phyloP scores from a whole-genome alignment of 495 filamentous ascomycete species.

The Rusavskia elegans region DNA sequence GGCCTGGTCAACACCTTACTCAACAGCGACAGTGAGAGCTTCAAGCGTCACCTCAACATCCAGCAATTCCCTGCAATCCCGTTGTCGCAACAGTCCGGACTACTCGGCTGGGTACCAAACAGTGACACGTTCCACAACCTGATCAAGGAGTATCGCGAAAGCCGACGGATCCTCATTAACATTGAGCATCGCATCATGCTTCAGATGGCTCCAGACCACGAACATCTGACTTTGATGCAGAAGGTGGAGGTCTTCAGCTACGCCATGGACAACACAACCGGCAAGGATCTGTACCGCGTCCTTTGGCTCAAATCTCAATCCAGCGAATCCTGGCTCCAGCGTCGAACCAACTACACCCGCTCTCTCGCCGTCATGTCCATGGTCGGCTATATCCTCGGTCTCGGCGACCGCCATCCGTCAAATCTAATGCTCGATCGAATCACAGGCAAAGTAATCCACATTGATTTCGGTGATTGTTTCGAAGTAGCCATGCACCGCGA shows the following conservation, averaged over 20 bases:
- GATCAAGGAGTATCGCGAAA: slow-evolving; percentile 94
- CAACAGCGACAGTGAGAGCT: slow-evolving; percentile 80
- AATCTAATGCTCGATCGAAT: slow-evolving; percentile 93
- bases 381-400: slow-evolving; percentile 95
- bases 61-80: slow-evolving; percentile 91
- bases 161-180: slow-evolving; percentile 89
- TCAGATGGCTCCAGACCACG: slow-evolving; percentile 98
- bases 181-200: slow-evolving; percentile 99
- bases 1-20: slow-evolving; percentile 90
- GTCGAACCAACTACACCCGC: slow-evolving; percentile 93
- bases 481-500: slow-evolving; percentile 99
- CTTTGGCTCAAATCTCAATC: slow-evolving; percentile 97
- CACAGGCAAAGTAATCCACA: slow-evolving; percentile 92
- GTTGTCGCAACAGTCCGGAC: slow-evolving; percentile 85
- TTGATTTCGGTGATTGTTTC: slow-evolving; percentile 98
- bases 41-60: slow-evolving; percentile 91
- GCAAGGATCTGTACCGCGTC: slow-evolving; percentile 94
- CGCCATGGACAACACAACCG: slow-evolving; percentile 95
- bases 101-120: slow-evolving; percentile 95
- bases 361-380: slow-evolving; percentile 99
- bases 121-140: slow-evolving; percentile 92
- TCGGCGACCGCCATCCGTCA: slow-evolving; percentile 91
- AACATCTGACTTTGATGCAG: slow-evolving; percentile 97
- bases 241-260: slow-evolving; percentile 99
- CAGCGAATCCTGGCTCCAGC: slow-evolving; percentile 92